A percentile compares a stretch with the other conserved stretches of the same genome.
phyloP scores from a whole-genome alignment of 2,329 filamentous ascomycete genomes.

The Pseudogymnoascus sp. region DNA sequence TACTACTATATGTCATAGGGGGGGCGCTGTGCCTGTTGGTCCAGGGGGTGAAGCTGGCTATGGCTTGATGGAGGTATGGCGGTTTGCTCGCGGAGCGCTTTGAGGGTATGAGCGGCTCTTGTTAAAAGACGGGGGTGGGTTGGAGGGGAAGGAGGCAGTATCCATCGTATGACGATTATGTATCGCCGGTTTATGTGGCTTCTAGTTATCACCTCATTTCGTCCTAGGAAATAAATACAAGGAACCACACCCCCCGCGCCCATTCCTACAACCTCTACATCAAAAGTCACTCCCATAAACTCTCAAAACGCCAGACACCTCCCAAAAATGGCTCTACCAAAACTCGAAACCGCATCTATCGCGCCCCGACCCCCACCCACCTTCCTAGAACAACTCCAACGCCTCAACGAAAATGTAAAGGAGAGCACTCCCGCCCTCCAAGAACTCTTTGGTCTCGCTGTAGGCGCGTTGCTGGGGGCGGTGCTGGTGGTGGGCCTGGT shows the following conservation, averaged over 20 bases:
- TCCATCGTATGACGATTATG: neutral
- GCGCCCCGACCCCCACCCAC: no score
- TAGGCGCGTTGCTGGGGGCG: neutral
- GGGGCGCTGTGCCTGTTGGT: neutral
- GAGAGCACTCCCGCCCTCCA: neutral
- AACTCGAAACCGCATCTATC: neutral
- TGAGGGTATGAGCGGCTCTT: neutral
- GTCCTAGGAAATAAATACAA: neutral
- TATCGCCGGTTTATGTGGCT: neutral
- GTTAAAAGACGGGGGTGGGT: neutral
- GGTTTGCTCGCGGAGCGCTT: neutral
- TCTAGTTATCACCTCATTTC: neutral
- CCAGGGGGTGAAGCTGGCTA: neutral
- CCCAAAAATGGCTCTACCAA: neutral
- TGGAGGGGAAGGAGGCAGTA: neutral
- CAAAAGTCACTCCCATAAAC: neutral
- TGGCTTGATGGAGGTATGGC: neutral
- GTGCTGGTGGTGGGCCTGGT: neutral
- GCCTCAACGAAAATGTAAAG: neutral
- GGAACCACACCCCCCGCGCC: neutral
- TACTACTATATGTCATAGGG: neutral
- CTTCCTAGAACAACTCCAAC: neutral
- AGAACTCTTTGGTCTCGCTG: neutral
- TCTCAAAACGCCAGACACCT: neutral
- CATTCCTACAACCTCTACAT: no score